Evolutionary conservation across 805 yeast species (phyloP).

Genomic region (Zygoascus biomembranicola): DNA sequence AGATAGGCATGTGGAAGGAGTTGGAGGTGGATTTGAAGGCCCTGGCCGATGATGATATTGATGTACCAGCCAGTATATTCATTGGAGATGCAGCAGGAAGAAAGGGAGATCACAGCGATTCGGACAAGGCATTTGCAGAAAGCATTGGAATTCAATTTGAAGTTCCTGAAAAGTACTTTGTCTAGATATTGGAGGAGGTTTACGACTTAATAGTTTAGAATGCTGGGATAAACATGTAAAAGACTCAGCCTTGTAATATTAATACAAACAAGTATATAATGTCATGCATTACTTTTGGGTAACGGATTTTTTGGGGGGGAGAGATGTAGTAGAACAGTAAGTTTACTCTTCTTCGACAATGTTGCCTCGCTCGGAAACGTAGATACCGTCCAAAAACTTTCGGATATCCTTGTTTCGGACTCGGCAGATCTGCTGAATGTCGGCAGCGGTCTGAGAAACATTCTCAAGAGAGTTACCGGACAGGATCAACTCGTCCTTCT

Average conservation of each 20-base stretch:
- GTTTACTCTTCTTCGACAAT: constrained; percentile 52
- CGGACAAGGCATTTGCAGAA: constrained; percentile 65
- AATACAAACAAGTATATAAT: not conserved
- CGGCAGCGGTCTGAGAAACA: constrained; percentile 98
- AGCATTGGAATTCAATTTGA: constrained; percentile 45
- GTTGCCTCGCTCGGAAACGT: constrained; percentile 92
- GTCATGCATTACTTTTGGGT: not conserved
- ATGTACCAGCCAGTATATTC: constrained; percentile 43
- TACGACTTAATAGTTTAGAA: too few species aligned
- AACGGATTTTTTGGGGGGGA: not conserved
- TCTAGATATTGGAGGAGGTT: too few species aligned
- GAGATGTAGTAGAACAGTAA: not conserved
- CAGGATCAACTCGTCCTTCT: constrained; percentile 91
- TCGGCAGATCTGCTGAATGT: constrained; percentile 94
- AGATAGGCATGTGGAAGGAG: constrained; percentile 65
- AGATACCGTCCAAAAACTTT: constrained; percentile 99
- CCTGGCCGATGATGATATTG: constrained; percentile 25
- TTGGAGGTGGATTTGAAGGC: constrained; percentile 35
- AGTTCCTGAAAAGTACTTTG: constrained; percentile 65
- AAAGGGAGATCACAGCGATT: constrained; percentile 64
- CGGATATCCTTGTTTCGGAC: constrained; percentile 99
- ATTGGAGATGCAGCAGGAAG: constrained; percentile 99
- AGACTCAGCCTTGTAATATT: not conserved
- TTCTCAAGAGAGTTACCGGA: constrained; percentile 94
- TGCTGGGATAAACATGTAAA: too few species aligned